A percentile compares a stretch with the other conserved stretches of the same genome.
phyloP scores from a whole-genome alignment of 75 land plant species.

The Chamaecyparis obtusa region DNA sequence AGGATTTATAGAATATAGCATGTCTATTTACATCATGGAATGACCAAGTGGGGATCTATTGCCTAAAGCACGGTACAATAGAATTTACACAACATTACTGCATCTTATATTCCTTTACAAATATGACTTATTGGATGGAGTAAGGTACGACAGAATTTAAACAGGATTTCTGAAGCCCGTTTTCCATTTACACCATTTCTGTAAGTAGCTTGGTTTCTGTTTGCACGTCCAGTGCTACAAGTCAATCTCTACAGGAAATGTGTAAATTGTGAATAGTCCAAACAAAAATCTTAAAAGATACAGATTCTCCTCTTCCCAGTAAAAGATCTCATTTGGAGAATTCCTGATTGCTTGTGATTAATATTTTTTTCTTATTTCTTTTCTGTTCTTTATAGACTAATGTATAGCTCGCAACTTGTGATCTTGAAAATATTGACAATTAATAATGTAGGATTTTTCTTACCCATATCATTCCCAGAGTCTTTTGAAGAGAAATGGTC shows the following conservation, averaged over 20 bases:
- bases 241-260: not conserved
- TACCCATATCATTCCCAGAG: conserved; percentile 13
- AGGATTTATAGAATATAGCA: not conserved
- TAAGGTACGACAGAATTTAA: not conserved
- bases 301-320: not conserved
- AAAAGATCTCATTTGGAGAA: not conserved
- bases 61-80: not conserved
- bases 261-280: not conserved
- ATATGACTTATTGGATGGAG: not conserved
- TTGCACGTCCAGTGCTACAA: not conserved
- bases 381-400: not conserved
- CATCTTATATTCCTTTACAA: not conserved
- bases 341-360: not conserved
- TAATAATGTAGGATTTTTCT: conserved; percentile 35
- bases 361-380: no score
- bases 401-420: not conserved
- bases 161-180: not conserved
- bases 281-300: not conserved
- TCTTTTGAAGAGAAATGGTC: not conserved
- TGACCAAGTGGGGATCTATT: no score
- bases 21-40: no score
- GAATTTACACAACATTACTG: not conserved
- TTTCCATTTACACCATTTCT: no score
- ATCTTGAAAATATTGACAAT: not conserved
- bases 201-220: not conserved